A percentile compares a stretch with the other conserved stretches of the same genome.
Conservation (phyloP, 2,329 filamentous ascomycete species). For the Botrytis byssoidea region DNA sequence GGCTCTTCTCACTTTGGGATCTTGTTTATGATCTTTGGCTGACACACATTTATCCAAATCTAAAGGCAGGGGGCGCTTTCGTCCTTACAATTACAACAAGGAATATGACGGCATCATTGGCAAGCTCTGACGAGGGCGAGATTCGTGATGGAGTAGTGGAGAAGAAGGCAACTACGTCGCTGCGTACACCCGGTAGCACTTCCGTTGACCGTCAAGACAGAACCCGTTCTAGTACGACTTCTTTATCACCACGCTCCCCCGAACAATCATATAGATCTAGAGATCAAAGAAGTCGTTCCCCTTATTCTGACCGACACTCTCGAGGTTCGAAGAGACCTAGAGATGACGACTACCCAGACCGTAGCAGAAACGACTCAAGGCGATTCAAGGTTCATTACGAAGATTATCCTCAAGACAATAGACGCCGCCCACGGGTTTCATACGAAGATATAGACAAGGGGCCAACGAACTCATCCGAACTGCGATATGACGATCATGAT, state of each 20-base stretch:
- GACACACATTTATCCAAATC: constrained; percentile 37
- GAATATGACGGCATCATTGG: constrained; percentile 49
- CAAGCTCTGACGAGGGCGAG: constrained; percentile 83
- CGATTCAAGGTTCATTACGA: constrained; percentile 64
- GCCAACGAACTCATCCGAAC: constrained; percentile 31
- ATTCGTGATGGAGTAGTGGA: constrained; percentile 72
- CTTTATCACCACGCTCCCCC: constrained; percentile 36
- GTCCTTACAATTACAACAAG: constrained; percentile 32
- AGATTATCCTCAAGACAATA: constrained; percentile 47
- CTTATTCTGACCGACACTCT: constrained; percentile 42
- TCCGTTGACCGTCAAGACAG: constrained; percentile 92
- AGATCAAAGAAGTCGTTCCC: constrained; percentile 55
- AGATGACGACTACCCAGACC: constrained; percentile 57
- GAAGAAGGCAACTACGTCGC: constrained; percentile 95
- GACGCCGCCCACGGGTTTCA: constrained; percentile 48
- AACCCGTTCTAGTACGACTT: constrained; percentile 51
- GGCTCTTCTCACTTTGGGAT: constrained; percentile 42
- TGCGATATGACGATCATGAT: constrained; percentile 53
- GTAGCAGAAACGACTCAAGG: constrained; percentile 53
- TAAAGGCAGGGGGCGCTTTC: constrained; percentile 38
- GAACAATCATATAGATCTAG: constrained; percentile 46
- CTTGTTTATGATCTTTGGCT: constrained; percentile 40
- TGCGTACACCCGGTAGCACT: constrained; percentile 71
- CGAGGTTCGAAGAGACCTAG: constrained; percentile 65
- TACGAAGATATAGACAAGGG: constrained; percentile 58